phyloP scores from a whole-genome alignment of 441 rosid species.

The Aleurites moluccanus region DNA sequence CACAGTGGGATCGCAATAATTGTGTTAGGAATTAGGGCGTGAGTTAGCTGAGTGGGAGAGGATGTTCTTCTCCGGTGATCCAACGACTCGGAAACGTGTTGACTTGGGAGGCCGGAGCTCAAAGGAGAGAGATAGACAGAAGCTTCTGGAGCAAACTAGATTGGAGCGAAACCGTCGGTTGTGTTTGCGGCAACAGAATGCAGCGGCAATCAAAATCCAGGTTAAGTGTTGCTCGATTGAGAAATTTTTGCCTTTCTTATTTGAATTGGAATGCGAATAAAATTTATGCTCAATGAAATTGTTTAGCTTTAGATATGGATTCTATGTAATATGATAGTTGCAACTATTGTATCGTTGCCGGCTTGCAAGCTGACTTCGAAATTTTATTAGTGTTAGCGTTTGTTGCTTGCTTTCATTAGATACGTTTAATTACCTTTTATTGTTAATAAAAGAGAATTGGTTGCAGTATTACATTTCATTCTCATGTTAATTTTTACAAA shows the following conservation, averaged over 20 bases:
- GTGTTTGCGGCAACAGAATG: constrained; percentile 68
- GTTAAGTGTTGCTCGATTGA: constrained; percentile 29
- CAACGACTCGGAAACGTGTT: constrained; percentile 88
- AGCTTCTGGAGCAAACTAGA: constrained; percentile 93
- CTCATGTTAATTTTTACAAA: neutral
- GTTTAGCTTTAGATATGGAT: neutral
- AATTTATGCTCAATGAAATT: neutral
- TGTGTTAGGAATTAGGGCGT: neutral
- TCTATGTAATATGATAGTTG: neutral
- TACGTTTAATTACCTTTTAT: neutral
- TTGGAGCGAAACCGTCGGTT: constrained; percentile 88
- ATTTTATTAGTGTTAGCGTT: neutral
- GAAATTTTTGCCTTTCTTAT: neutral
- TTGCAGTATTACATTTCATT: neutral
- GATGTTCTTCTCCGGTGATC: constrained; percentile 95
- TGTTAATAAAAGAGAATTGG: neutral
- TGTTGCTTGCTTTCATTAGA: neutral
- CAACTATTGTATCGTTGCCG: neutral
- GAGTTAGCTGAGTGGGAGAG: neutral
- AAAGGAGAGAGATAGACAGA: constrained; percentile 91
- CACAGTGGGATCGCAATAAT: neutral
- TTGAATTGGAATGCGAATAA: neutral
- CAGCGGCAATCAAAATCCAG: constrained; percentile 85
- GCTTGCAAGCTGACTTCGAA: neutral
- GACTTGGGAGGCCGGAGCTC: constrained; percentile 98